Evolutionary conservation across 768 basidiomycete genomes (phyloP), one percentile per base, ranked within the genome.

Genomic region (Lentinula raphanica): DNA sequence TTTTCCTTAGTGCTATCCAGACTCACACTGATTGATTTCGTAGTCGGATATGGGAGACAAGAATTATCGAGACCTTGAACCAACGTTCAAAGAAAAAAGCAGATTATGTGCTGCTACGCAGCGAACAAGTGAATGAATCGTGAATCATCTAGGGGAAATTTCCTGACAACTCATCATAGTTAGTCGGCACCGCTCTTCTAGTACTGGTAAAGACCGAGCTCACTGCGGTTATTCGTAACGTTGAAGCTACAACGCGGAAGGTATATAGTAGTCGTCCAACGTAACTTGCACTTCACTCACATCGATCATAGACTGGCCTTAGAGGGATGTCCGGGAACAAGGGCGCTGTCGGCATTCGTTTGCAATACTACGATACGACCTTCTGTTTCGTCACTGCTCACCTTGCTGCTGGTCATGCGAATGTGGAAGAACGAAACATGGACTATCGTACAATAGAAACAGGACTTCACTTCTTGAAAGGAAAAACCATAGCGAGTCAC

Each of bases 281-380:
- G 8, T 11, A 38, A 32, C 5, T 29, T 19, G 21, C 19, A 25
- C 54, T 46, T 12, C 11, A 23, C 7, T 35, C 32, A 35, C 15
- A 8, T 21, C 28, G 36, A 55, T 25, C 25, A 46, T 59, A 92
- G 90, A 92, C 91, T n/a, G 90, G 90, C 39, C 76, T 92, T 40
- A 81, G 88, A 32, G 97, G 97, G 12, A 94, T 98, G 84, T 94
- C 94, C 0, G 97, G 94, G 28, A 96, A 96, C 75, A 96, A 99
- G 74, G 97, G 97, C 19, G 97, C 94, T 1, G 91, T 96, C 12
- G 94, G 88, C 5, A 92, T 99, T 62, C 87, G 97, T 12, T 76
- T 99, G 51, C 91, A 98, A 28, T 92, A 92, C 65, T 80, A 90
- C 63, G 94, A 95, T 67, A 91, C 95, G 8, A 89, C 83, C 57